A percentile compares a stretch with the other conserved stretches of the same genome.
phyloP scores from a whole-genome alignment of 331 rosid genomes.

The Rosa hybrid region DNA sequence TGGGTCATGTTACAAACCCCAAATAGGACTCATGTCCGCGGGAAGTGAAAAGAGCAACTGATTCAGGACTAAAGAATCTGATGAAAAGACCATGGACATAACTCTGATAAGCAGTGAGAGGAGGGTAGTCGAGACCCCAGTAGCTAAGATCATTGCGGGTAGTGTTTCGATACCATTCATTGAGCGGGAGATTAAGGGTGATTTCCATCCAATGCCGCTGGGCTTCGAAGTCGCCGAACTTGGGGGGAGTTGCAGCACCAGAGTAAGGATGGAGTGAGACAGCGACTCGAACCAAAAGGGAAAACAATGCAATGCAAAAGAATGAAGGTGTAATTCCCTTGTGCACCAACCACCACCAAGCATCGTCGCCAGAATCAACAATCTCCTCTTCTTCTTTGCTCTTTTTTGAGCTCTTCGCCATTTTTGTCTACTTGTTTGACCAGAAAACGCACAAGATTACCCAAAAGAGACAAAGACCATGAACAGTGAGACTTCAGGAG shows the following conservation, averaged over 20 bases:
- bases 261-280: constrained; percentile 84
- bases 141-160: constrained; percentile 67
- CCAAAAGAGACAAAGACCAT: too few species aligned
- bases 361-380: constrained; percentile 23
- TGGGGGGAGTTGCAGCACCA: constrained; percentile 76
- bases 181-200: constrained; percentile 65
- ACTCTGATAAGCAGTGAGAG: constrained; percentile 93
- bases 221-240: constrained; percentile 86
- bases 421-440: neutral
- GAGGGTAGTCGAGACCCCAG: constrained; percentile 97
- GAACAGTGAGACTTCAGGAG: too few species aligned
- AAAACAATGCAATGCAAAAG: constrained; percentile 55
- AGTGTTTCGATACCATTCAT: constrained; percentile 75
- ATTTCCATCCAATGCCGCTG: constrained; percentile 99
- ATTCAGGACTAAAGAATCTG: constrained; percentile 52
- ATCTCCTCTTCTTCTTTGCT: constrained; percentile 24
- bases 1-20: constrained; percentile 47
- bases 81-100: constrained; percentile 69
- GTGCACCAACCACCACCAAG: constrained; percentile 62
- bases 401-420: constrained; percentile 25
- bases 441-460: too few species aligned
- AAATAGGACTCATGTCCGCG: constrained; percentile 85
- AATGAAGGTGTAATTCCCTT: constrained; percentile 55
- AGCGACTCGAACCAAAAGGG: constrained; percentile 59
- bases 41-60: constrained; percentile 65